Evolutionary conservation across 179 eudicot genomes (phyloP).

Genomic region (Drosera spatulata): DNA sequence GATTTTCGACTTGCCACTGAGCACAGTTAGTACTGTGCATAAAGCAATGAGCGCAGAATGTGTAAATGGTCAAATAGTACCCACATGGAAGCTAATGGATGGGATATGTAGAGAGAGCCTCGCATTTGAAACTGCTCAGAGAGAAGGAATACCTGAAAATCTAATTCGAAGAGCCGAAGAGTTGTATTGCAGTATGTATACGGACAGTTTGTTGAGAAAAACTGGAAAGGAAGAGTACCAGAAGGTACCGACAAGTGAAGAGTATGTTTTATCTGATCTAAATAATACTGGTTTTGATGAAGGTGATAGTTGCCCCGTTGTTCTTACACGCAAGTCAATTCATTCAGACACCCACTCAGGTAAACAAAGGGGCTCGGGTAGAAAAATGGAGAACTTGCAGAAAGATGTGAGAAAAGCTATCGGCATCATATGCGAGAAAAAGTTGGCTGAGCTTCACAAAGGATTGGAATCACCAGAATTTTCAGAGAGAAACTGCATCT

Average conservation of each 20-base stretch:
- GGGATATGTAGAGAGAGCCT: conserved; percentile 96
- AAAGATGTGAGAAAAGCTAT: conserved; percentile 47
- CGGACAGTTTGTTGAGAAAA: conserved; percentile 17
- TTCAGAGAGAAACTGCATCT: conserved; percentile 34
- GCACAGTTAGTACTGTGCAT: conserved; percentile 30
- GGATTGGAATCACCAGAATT: conserved; percentile 16
- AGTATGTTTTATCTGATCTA: conserved; percentile 6
- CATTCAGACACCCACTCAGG: conserved; percentile 6
- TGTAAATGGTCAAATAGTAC: conserved; percentile 57
- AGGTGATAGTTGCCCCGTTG: conserved; percentile 7
- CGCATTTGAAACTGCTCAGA: conserved; percentile 90
- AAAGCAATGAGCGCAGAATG: conserved; percentile 77
- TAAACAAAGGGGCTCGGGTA: neutral
- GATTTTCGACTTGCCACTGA: conserved; percentile 72
- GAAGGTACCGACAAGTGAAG: neutral
- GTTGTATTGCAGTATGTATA: conserved; percentile 46
- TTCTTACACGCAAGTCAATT: conserved; percentile 1
- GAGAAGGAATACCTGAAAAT: conserved; percentile 72
- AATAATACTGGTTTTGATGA: conserved; percentile 7
- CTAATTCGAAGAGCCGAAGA: conserved; percentile 74
- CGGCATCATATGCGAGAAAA: conserved; percentile 40
- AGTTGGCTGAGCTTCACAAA: conserved; percentile 37
- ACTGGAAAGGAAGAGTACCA: neutral
- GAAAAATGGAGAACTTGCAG: conserved; percentile 16
- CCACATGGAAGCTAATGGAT: conserved; percentile 89